Conservation (phyloP, 2,329 filamentous ascomycete genomes). For the Fusarium keratoplasticum region DNA sequence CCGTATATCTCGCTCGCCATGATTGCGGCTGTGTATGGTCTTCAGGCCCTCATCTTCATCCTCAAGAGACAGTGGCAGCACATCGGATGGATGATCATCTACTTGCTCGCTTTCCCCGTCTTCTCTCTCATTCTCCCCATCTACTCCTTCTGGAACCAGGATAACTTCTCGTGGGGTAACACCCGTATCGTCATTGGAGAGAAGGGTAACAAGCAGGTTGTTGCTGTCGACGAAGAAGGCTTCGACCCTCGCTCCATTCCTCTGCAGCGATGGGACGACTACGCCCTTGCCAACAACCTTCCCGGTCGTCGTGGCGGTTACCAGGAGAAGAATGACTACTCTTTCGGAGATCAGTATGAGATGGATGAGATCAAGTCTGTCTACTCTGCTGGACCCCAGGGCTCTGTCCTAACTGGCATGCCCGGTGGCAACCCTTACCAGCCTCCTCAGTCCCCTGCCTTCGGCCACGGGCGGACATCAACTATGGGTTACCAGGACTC, state of each 20-base stretch:
- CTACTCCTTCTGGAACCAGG: slow-evolving; percentile 99
- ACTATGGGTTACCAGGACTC: slow-evolving; percentile 62
- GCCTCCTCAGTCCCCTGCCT: slow-evolving; percentile 84
- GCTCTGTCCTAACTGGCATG: slow-evolving; percentile 89
- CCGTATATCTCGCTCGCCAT: slow-evolving; percentile 90
- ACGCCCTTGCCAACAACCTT: slow-evolving; percentile 85
- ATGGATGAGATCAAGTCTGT: slow-evolving; percentile 98
- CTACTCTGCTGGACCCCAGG: slow-evolving; percentile 91
- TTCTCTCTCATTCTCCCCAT: slow-evolving; percentile 91
- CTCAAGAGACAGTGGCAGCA: slow-evolving; percentile 98
- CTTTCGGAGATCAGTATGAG: slow-evolving; percentile 85
- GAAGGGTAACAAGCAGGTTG: slow-evolving; percentile 88
- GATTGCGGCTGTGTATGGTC: slow-evolving; percentile 90
- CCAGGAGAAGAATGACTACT: slow-evolving; percentile 72
- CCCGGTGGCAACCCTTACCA: slow-evolving; percentile 79
- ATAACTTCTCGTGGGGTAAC: slow-evolving; percentile 99
- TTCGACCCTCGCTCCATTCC: slow-evolving; percentile 95
- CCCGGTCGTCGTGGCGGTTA: slow-evolving; percentile 86
- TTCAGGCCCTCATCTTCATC: slow-evolving; percentile 96
- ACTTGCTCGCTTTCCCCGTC: slow-evolving; percentile 93
- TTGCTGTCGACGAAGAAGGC: slow-evolving; percentile 84
- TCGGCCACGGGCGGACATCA: slow-evolving; percentile 63
- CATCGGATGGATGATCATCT: slow-evolving; percentile 99
- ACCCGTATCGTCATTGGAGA: slow-evolving; percentile 97
- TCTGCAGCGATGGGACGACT: slow-evolving; percentile 97